Percentiles rank a stretch among this genome's conserved stretches.
Conservation (phyloP, 176 grass and related monocot genomes). For the maize (Zea mays) region DNA sequence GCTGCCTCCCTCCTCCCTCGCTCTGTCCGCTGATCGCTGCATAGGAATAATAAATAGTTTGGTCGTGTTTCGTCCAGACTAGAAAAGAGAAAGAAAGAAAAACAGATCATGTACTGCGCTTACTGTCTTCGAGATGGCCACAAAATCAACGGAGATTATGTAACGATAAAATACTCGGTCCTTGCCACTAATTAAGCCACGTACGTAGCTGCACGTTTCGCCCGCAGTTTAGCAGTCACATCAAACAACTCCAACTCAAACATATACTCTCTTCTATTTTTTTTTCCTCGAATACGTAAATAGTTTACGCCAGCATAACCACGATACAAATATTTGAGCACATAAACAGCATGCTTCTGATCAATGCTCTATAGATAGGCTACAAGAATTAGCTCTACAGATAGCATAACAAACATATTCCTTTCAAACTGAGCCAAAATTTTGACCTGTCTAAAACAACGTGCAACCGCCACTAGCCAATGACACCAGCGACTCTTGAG, state of each 20-base stretch:
- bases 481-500: background rate
- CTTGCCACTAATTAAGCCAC: background rate
- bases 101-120: background rate
- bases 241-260: background rate
- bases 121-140: background rate
- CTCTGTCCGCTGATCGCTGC: background rate
- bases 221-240: background rate
- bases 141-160: background rate
- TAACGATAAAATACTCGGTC: background rate
- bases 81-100: background rate
- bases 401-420: background rate
- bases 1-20: too few relatives aligned
- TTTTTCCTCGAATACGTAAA: too few relatives aligned
- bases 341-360: too few relatives aligned
- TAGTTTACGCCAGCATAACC: too few relatives aligned
- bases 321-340: too few relatives aligned
- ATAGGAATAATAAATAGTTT: background rate
- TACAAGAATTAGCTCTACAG: too few relatives aligned
- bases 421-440: background rate
- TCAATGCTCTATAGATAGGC: too few relatives aligned
- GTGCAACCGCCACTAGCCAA: background rate
- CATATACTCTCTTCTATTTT: background rate
- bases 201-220: background rate
- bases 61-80: background rate
- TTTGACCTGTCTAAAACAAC: conserved; percentile 15